Percentiles rank a stretch among this genome's conserved stretches.
Conservation (phyloP, 2,329 filamentous ascomycete genomes). For the Penicillium occitanis region DNA sequence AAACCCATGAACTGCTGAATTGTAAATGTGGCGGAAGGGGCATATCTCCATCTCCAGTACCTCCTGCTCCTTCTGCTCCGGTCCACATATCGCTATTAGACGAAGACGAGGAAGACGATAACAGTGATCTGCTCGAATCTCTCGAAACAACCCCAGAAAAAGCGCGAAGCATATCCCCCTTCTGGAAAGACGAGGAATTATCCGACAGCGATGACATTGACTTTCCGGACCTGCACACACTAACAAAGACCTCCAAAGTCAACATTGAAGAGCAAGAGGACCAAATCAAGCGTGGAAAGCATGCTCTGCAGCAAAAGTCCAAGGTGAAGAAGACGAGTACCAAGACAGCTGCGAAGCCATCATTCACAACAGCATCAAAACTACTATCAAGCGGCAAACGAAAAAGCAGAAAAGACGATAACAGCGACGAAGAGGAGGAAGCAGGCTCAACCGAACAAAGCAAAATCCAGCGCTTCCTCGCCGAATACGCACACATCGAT, state of each 20-base stretch:
- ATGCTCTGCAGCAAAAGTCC: conserved; percentile 16
- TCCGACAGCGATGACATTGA: conserved; percentile 24
- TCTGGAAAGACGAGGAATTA: conserved; percentile 13
- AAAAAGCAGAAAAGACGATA: conserved; percentile 12
- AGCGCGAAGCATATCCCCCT: conserved; percentile 11
- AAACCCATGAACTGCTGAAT: conserved; percentile 66
- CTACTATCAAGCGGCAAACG: background rate
- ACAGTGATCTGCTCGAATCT: background rate
- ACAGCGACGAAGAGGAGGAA: conserved; percentile 19
- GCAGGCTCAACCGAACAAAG: conserved; percentile 16
- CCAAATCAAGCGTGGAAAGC: conserved; percentile 28
- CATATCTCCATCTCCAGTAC: conserved; percentile 1
- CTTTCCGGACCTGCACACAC: conserved; percentile 32
- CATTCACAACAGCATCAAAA: conserved; percentile 2
- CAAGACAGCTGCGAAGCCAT: background rate
- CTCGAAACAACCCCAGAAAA: background rate
- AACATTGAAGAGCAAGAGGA: conserved; percentile 38
- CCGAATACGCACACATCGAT: conserved; percentile 47
- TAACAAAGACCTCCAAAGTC: conserved; percentile 44
- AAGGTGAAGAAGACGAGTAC: background rate
- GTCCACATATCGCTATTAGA: conserved; percentile 20
- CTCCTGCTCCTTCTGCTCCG: conserved; percentile 3
- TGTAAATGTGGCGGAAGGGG: conserved; percentile 63
- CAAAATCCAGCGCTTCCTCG: conserved; percentile 44
- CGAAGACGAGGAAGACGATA: conserved; percentile 24